These are phyloP conservation scores for Kodamaea nitidulidarum DNA, from an alignment of 805 yeast species.

Conservation along the genomic window DNA sequence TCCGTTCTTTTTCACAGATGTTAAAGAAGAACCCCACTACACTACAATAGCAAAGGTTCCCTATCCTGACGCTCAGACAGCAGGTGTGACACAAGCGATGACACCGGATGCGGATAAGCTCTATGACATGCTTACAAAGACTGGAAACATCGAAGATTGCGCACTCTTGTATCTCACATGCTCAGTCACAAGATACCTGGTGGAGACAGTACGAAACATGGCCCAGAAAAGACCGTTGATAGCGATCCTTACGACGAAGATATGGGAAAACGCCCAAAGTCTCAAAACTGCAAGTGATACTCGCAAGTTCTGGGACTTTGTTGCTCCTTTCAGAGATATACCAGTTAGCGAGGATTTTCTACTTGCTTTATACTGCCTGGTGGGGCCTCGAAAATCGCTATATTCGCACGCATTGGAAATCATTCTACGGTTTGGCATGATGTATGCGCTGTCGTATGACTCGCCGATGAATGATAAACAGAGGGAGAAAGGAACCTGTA, in stretches of 20 bases:
- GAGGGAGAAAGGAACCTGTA: too few relatives aligned
- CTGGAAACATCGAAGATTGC: not conserved
- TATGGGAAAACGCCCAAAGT: not conserved
- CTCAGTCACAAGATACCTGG: not conserved
- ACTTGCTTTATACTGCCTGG: too few relatives aligned
- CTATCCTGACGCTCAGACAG: not conserved
- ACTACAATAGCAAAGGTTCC: not conserved
- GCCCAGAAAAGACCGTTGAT: not conserved
- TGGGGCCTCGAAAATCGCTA: too few relatives aligned
- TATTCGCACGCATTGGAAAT: too few relatives aligned
- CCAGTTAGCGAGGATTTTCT: too few relatives aligned
- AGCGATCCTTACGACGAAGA: not conserved
- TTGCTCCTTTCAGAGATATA: too few relatives aligned
- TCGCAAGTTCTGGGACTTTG: too few relatives aligned
- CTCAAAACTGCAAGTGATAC: too few relatives aligned
- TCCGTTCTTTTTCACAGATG: too few relatives aligned
- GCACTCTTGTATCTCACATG: not conserved
- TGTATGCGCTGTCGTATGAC: too few relatives aligned
- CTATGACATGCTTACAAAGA: not conserved
- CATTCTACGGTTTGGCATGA: too few relatives aligned
- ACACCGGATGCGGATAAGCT: not conserved
- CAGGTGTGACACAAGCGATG: not conserved
- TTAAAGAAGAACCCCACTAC: not conserved
- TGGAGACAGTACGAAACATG: not conserved
- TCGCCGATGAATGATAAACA: too few relatives aligned